Evolutionary conservation across 2,329 filamentous ascomycete species (phyloP), one percentile per base, ranked within the genome.

Genomic region (Fusarium tricinctum): DNA sequence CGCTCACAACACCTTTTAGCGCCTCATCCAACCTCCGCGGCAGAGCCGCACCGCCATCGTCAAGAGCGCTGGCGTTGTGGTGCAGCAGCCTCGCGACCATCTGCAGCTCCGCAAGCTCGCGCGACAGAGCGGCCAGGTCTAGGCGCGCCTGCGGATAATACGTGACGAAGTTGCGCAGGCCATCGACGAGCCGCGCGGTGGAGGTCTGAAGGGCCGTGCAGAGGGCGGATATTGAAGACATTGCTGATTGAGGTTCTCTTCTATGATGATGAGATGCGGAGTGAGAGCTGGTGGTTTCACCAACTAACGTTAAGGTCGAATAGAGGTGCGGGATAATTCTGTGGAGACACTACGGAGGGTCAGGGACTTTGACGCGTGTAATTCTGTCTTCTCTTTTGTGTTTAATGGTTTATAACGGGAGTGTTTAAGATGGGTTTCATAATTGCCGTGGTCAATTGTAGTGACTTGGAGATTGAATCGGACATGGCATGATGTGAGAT

Each of bases 21-120:
- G 72, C 69, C 32, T 54, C 45, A 13, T 54, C 51, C 38, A 74
- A 22, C 19, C 57, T 52, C 9, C 22, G 14, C 9, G 71, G 68
- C 8, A 73, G 50, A 12, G 42, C 47, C n/a, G 51, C 55, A 13
- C 57, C 19, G 13, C 53, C 60, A 12, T 50, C 35, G 15, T 72
- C 73, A 6, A 69, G 53, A 6, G 68, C 51, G 13, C 61, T 61
- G 40, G 67, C 67, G 53, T 75, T 73, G 53, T 73, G 70, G 46
- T 63, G 58, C 38, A 75, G 68, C 28, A 74, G 59, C 13, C 72
- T 70, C n/a, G 73, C 61, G 10, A 67, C 69, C 61, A 74, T 68
- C 60, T 72, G 72, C 5, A 75, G 50, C 55, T 74, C 72, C 5
- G 72, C 67, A 12, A 76, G 69, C 66, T 75, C 74, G n/a, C 73